Conservation (phyloP, 306 rosid species). For the Pachyrhizus erosus region DNA sequence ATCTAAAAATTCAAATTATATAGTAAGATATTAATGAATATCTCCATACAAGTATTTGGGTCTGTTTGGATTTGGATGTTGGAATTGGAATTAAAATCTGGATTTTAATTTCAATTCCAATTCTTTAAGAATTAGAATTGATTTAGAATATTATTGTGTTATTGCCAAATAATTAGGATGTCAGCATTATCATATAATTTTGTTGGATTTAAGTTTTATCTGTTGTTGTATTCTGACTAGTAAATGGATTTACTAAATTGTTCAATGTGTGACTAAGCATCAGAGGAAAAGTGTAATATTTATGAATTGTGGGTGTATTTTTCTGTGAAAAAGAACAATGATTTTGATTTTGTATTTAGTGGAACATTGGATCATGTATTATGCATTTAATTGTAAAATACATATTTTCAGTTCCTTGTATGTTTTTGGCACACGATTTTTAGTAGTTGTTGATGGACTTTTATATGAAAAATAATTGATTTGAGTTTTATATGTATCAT, state of each 20-base stretch:
- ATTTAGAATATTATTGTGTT: background rate
- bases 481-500: slow-evolving; percentile 3
- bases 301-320: background rate
- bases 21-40: background rate
- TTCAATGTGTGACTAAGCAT: background rate
- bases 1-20: background rate
- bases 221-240: background rate
- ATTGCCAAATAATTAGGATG: background rate
- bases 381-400: background rate
- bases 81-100: background rate
- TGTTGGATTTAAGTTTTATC: slow-evolving; percentile 6
- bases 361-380: background rate
- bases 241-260: background rate
- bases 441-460: background rate
- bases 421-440: background rate
- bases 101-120: background rate
- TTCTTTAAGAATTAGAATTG: background rate
- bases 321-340: background rate
- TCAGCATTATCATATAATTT: background rate
- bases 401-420: background rate
- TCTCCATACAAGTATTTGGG: background rate
- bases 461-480: background rate
- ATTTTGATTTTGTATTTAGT: slow-evolving; percentile 3
- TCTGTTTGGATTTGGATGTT: background rate
- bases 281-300: background rate